Evolutionary conservation across 2,329 filamentous ascomycete species (phyloP).

Genomic region (Penicillium sclerotiorum): DNA sequence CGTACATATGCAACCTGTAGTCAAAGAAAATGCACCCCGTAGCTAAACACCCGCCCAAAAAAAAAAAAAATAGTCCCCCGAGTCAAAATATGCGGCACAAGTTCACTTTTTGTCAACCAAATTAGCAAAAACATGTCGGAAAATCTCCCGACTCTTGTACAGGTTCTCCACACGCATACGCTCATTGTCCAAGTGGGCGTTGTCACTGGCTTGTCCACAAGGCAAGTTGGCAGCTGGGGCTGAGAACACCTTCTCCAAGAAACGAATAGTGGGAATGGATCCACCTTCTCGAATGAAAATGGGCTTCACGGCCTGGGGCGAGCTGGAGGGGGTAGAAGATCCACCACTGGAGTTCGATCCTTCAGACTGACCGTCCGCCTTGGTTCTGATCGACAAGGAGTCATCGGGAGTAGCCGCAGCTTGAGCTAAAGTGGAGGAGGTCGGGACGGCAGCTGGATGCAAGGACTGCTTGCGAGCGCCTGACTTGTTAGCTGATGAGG

Average conservation of each 20-base stretch:
- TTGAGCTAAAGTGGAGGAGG: constrained; percentile 44
- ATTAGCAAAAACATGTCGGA: constrained; percentile 78
- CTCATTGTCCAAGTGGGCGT: constrained; percentile 94
- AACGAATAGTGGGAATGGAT: constrained; percentile 90
- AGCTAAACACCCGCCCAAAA: no score
- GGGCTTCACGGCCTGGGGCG: constrained; percentile 48
- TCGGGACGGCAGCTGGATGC: constrained; percentile 33
- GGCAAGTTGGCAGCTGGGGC: constrained; percentile 91
- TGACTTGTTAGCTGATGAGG: constrained; percentile 34
- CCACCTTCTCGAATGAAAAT: constrained; percentile 95
- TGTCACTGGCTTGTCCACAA: constrained; percentile 91
- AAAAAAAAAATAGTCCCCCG: no score
- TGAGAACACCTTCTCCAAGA: constrained; percentile 89
- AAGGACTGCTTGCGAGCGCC: constrained; percentile 31
- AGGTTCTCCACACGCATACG: constrained; percentile 84
- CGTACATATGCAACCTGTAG: no score
- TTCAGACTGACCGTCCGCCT: constrained; percentile 5
- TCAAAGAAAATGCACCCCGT: no score
- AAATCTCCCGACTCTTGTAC: constrained; percentile 89
- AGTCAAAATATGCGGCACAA: no score
- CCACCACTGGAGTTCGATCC: background rate
- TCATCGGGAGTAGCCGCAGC: constrained; percentile 20
- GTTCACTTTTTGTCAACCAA: constrained; percentile 48
- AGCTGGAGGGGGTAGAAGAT: constrained; percentile 1
- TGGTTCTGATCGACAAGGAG: constrained; percentile 13